A percentile compares a stretch with the other conserved stretches of the same genome.
Conservation (phyloP, 768 basidiomycete species). For the Dacryopinax spathularia region DNA sequence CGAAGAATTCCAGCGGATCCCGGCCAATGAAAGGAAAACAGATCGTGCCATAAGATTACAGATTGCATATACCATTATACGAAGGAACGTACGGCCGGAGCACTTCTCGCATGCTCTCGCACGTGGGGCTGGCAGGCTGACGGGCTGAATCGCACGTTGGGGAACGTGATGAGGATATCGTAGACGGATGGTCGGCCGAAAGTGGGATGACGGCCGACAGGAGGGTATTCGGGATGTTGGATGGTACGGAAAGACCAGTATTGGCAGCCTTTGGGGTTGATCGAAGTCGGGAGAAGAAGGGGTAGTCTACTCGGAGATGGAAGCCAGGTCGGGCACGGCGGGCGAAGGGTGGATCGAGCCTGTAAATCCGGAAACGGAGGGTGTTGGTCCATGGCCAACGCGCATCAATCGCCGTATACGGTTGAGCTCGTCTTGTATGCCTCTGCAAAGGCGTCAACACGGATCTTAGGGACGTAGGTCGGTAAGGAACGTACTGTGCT, state of each 20-base stretch:
- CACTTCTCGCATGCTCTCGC: no score
- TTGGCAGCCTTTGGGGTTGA: no score
- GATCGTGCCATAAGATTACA: not conserved
- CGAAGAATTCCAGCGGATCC: not conserved
- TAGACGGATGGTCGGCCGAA: no score
- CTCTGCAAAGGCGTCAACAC: slow-evolving; percentile 26
- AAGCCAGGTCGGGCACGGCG: not conserved
- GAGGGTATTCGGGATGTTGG: no score
- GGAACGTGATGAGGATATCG: no score
- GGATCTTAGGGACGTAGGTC: not conserved
- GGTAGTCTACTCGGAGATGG: not conserved
- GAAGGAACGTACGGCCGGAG: not conserved
- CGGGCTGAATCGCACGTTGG: no score
- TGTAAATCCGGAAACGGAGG: not conserved
- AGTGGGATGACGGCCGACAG: no score
- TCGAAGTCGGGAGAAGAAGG: not conserved
- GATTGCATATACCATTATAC: not conserved
- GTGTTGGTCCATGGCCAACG: not conserved
- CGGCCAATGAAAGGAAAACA: not conserved
- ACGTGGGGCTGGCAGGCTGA: no score
- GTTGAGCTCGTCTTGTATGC: slow-evolving; percentile 47
- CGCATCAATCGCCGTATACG: slow-evolving; percentile 61
- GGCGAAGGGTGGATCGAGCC: not conserved
- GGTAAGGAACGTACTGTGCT: slow-evolving; percentile 38
- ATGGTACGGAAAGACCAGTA: not conserved